Evolutionary conservation across 2,329 filamentous ascomycete genomes (phyloP).

Genomic region (Rhynchosporium agropyri): DNA sequence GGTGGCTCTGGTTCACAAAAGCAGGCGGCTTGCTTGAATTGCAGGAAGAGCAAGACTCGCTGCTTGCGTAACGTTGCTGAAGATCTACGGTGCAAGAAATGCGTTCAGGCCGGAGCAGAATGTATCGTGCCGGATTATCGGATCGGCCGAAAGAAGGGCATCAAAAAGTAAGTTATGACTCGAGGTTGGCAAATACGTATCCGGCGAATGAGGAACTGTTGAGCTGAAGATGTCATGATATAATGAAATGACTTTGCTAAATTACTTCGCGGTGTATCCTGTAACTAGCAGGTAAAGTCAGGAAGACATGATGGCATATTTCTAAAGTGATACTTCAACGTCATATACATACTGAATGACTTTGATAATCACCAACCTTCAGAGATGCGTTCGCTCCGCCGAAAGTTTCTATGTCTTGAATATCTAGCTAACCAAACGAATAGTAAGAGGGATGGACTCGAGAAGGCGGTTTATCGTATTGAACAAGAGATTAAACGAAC

Average conservation of each 20-base stretch:
- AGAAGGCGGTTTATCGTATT: constrained; percentile 74
- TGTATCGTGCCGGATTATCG: constrained; percentile 75
- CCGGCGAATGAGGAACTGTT: no score
- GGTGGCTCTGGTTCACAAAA: constrained; percentile 26
- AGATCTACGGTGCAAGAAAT: constrained; percentile 61
- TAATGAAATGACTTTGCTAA: no score
- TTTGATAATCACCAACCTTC: no score
- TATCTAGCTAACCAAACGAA: constrained; percentile 23
- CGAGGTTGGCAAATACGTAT: no score
- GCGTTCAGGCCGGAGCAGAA: constrained; percentile 58
- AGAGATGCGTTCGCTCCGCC: no score
- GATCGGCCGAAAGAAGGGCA: constrained; percentile 72
- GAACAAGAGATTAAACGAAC: constrained; percentile 66
- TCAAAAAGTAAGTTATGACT: constrained; percentile 64
- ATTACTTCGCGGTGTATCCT: no score
- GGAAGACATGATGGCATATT: no score
- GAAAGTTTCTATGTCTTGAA: neutral
- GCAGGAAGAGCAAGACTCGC: constrained; percentile 68
- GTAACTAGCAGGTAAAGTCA: no score
- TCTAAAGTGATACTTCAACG: no score
- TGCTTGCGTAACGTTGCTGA: constrained; percentile 58
- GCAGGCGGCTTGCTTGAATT: constrained; percentile 62
- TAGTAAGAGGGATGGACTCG: constrained; percentile 73
- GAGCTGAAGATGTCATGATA: no score
- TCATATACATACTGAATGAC: no score